Percentiles rank a stretch among this genome's conserved stretches.
Conservation (phyloP, 83 land plant genomes). For the Thuja plicata region DNA sequence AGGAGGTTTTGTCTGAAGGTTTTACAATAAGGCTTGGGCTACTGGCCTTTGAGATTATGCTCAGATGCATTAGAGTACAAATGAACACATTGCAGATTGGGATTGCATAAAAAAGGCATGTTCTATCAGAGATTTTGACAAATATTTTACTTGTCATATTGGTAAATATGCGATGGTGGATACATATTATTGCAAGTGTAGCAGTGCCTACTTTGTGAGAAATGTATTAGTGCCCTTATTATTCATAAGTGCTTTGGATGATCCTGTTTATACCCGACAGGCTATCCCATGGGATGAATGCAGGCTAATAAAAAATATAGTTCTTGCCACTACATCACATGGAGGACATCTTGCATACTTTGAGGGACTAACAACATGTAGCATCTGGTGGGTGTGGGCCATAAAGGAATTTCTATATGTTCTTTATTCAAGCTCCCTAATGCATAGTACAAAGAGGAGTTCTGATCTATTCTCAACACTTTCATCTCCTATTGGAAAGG, state of each 20-base stretch:
- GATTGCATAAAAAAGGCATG: constrained; percentile 78
- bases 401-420: no score
- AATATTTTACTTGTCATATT: constrained; percentile 69
- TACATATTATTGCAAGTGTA: constrained; percentile 85
- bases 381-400: constrained; percentile 51
- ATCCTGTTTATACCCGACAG: constrained; percentile 93
- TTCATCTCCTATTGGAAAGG: no score
- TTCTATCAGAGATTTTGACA: constrained; percentile 88
- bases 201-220: constrained; percentile 74
- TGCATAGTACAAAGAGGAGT: no score
- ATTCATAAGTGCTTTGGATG: constrained; percentile 92
- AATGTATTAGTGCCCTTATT: constrained; percentile 85
- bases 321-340: constrained; percentile 77
- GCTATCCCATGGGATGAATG: constrained; percentile 99
- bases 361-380: constrained; percentile 68
- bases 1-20: constrained; percentile 61
- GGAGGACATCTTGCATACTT: constrained; percentile 95
- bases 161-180: constrained; percentile 97
- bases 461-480: no score
- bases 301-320: constrained; percentile 78
- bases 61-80: constrained; percentile 65
- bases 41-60: constrained; percentile 87
- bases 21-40: constrained; percentile 74
- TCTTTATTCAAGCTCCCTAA: no score
- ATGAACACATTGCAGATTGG: constrained; percentile 81